Base-by-base conservation (phyloP, 495 filamentous ascomycete species). In the Gamarada debralockiae region DNA sequence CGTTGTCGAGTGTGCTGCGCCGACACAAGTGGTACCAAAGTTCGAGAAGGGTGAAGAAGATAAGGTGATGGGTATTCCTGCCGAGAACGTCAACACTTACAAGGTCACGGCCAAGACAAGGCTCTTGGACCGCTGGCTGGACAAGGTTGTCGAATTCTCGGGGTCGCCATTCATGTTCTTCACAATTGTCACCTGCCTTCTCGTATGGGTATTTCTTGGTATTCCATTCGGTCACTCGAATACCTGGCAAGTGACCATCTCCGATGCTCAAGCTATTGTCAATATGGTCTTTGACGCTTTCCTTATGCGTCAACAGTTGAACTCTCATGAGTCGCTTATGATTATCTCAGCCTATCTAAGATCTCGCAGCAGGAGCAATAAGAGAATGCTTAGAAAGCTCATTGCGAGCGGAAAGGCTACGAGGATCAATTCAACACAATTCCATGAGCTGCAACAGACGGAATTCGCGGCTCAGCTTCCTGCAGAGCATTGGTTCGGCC, bases 271-370 rank as follows among this genome's bases (percentile, higher is more conserved):
- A 46, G 67, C 69, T 29, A 68, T 72, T 34, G 27, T 69, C 29
- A 66, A 67, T 42, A 69, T 70, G 50, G 49, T 69, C 8, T 72
- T 67, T 37, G 69, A 70, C 37, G 69, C 69, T 6, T 58, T 72
- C 40, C 61, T 72, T 21, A 67, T 70, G 65, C 61, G 69, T n/a
- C 69, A 72, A 55, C 65, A 69, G 31, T 55, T 69, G 39, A 68
- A 69, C 27, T 58, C 54, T 40, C 65, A 67, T 21, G 58, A 65
- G 15, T 57, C 64, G 9, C 55, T 65, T 17, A 46, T 62, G 7
- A 36, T 43, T 20, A 61, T 50, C 18, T 57, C 61, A 38, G 65
- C 52, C 13, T 49, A 60, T 22, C 60, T 70, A 22, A 46, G 64
- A 44, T 72, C 69, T 13, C 69, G 69, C 12, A 50, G 36, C 36